Evolutionary conservation across 352 stramenopile species (phyloP).

Genomic region (Phytophthora constricta): DNA sequence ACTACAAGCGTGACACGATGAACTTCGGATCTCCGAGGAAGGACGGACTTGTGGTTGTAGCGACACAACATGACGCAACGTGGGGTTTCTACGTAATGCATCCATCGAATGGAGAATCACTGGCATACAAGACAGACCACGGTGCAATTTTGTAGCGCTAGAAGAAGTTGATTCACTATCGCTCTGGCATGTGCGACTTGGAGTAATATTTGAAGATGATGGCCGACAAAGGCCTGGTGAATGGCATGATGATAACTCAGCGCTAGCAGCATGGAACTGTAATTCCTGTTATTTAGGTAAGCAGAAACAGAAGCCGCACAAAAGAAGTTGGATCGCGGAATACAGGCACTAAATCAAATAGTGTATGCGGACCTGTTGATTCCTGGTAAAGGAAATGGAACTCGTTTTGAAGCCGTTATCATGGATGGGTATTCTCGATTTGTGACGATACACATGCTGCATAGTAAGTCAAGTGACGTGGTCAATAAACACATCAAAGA

Average conservation of each 20-base stretch:
- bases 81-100: neutral
- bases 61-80: neutral
- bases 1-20: neutral
- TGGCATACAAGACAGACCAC: neutral
- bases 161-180: neutral
- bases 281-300: constrained; percentile 4
- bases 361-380: constrained; percentile 8
- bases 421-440: constrained; percentile 8
- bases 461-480: neutral
- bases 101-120: neutral
- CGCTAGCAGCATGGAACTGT: neutral
- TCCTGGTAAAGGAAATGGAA: constrained; percentile 8
- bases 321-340: constrained; percentile 1
- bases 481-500: constrained; percentile 16
- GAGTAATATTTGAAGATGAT: neutral
- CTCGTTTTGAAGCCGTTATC: constrained; percentile 4
- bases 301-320: constrained; percentile 3
- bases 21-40: neutral
- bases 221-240: neutral
- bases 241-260: neutral
- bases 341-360: neutral
- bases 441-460: neutral
- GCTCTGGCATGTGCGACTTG: neutral
- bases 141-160: neutral
- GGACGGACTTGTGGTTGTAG: neutral